These are phyloP conservation scores for Penicillium robsamsonii DNA, from an alignment of 495 filamentous ascomycete species.

Conservation along the genomic window DNA sequence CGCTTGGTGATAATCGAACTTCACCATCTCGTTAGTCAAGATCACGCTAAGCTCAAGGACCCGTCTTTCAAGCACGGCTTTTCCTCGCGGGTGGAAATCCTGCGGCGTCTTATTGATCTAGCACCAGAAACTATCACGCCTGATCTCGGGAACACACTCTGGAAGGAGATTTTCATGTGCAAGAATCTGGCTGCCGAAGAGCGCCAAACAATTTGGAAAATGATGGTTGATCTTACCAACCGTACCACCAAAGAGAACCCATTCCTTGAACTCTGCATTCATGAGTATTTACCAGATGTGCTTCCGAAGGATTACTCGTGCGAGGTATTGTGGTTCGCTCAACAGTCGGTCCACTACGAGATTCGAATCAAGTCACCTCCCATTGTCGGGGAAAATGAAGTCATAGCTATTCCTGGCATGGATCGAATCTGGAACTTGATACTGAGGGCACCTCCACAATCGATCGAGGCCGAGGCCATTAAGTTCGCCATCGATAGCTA, in stretches of 20 bases:
- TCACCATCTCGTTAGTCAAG: conserved; percentile 43
- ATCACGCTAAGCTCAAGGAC: conserved; percentile 37
- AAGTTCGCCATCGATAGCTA: conserved; percentile 72
- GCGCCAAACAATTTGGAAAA: conserved; percentile 62
- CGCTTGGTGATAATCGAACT: conserved; percentile 52
- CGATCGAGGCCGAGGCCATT: conserved; percentile 67
- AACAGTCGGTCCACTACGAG: conserved; percentile 50
- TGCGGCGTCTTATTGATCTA: conserved; percentile 55
- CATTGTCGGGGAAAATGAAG: conserved; percentile 40
- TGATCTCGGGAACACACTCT: conserved; percentile 61
- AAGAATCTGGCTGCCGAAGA: conserved; percentile 53
- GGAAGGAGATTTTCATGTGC: conserved; percentile 65
- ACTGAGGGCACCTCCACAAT: conserved; percentile 63
- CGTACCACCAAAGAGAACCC: conserved; percentile 49
- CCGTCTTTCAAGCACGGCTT: conserved; percentile 37
- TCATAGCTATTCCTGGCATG: conserved; percentile 58
- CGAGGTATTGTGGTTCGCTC: conserved; percentile 67
- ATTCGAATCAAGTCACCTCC: conserved; percentile 41
- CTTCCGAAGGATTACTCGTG: conserved; percentile 62
- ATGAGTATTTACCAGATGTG: conserved; percentile 62
- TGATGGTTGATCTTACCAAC: conserved; percentile 54
- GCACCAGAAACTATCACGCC: conserved; percentile 58
- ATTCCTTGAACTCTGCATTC: conserved; percentile 65
- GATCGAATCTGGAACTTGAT: conserved; percentile 85
- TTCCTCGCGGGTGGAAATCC: conserved; percentile 55